Conservation (phyloP, 768 basidiomycete genomes). For the Mycena capillaripes region DNA sequence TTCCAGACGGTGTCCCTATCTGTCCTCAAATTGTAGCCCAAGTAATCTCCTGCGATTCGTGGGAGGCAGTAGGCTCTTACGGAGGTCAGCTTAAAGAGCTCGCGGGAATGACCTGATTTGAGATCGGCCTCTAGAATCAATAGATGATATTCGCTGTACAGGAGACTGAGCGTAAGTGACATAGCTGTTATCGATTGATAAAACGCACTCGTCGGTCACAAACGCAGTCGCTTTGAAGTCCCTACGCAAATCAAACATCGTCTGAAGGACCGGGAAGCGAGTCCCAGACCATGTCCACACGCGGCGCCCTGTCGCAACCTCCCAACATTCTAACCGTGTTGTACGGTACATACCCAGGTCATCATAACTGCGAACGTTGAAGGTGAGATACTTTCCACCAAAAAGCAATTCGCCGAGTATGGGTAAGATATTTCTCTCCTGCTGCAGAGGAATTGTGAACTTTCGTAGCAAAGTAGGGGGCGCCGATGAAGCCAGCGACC, state of each 20-base stretch:
- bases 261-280: too few relatives aligned
- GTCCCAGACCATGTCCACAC: not conserved
- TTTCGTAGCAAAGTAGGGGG: not conserved
- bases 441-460: not conserved
- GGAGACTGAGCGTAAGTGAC: not conserved
- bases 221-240: not conserved
- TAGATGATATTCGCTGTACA: too few relatives aligned
- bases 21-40: not conserved
- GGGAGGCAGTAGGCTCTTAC: too few relatives aligned
- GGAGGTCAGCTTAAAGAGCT: not conserved
- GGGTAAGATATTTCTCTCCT: too few relatives aligned
- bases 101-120: not conserved
- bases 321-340: not conserved
- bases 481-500: not conserved
- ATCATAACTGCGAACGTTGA: not conserved
- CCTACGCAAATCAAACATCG: too few relatives aligned
- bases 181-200: too few relatives aligned
- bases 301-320: not conserved
- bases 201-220: not conserved
- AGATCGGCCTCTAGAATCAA: not conserved
- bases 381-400: not conserved
- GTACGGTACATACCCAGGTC: too few relatives aligned
- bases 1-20: too few relatives aligned
- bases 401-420: not conserved
- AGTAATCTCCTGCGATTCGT: not conserved